These are phyloP conservation scores for Cladosporium sp. DNA, from an alignment of 2,329 filamentous ascomycete genomes.

Conservation along the genomic window DNA sequence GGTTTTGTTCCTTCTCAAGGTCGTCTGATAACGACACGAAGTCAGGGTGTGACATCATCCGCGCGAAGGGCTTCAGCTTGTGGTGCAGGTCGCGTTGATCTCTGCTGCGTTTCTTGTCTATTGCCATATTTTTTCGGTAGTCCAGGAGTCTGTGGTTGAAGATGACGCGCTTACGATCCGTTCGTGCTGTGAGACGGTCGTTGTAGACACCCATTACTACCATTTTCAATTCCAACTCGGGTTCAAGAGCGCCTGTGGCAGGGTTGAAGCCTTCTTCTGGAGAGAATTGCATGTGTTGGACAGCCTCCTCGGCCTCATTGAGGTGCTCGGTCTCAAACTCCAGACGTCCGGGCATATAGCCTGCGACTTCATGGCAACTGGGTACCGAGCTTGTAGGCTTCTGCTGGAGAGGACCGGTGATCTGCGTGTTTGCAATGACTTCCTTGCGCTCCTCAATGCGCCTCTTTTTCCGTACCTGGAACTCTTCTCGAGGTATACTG, in stretches of 20 bases:
- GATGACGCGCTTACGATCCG: conserved; percentile 91
- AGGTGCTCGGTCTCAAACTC: conserved; percentile 98
- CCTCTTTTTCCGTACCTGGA: conserved; percentile 87
- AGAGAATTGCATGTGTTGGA: conserved; percentile 97
- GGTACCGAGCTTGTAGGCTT: conserved; percentile 95
- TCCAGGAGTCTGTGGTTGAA: conserved; percentile 94
- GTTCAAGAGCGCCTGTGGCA: conserved; percentile 77
- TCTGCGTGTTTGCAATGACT: conserved; percentile 74
- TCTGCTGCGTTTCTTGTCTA: conserved; percentile 93
- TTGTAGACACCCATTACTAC: conserved; percentile 99
- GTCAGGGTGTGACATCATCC: conserved; percentile 93
- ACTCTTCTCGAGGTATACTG: conserved; percentile 81
- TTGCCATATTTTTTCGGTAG: conserved; percentile 82
- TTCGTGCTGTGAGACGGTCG: conserved; percentile 78
- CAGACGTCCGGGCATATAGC: conserved; percentile 94
- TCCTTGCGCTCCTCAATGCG: conserved; percentile 91
- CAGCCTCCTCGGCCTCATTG: conserved; percentile 96
- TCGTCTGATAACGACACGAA: conserved; percentile 83
- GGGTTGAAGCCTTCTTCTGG: conserved; percentile 90
- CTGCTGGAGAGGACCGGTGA: conserved; percentile 71
- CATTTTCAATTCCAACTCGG: conserved; percentile 95
- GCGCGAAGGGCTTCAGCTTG: conserved; percentile 91
- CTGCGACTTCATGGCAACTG: conserved; percentile 94
- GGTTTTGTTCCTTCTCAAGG: conserved; percentile 82
- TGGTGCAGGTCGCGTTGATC: conserved; percentile 88